These are phyloP conservation scores for Macrolepiota albuminosa DNA, from an alignment of 768 basidiomycete species.

Conservation along the genomic window DNA sequence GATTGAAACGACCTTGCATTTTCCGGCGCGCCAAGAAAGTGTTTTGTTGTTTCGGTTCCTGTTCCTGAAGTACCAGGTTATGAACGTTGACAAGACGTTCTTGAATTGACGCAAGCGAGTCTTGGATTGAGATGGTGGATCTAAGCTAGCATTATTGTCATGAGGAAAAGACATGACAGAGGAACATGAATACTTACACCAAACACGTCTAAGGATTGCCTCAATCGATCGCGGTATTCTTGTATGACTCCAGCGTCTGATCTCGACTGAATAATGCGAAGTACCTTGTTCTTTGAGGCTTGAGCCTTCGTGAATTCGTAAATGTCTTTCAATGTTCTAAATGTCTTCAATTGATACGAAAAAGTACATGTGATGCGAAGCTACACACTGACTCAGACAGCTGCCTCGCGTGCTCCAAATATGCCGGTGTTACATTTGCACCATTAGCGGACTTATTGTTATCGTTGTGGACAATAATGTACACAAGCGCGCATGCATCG, in stretches of 20 bases:
- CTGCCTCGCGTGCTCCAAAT: conserved; percentile 1
- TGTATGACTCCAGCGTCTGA: conserved; percentile 5
- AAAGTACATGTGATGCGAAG: too few relatives aligned
- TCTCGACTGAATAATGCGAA: conserved; percentile 4
- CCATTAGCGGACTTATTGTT: background rate
- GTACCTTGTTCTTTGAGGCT: background rate
- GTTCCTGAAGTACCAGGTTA: background rate
- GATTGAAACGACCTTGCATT: background rate
- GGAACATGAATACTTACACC: background rate
- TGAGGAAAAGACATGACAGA: background rate
- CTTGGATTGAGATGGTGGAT: conserved; percentile 7
- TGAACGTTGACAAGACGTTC: background rate
- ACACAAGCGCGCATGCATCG: conserved; percentile 12
- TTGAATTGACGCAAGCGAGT: background rate
- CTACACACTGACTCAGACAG: background rate
- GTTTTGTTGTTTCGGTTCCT: background rate
- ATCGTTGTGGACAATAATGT: background rate
- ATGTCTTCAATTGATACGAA: background rate
- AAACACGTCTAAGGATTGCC: conserved; percentile 8
- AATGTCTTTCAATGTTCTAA: conserved; percentile 6
- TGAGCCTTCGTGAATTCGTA: background rate
- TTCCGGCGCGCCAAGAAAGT: background rate
- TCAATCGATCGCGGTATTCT: conserved; percentile 8
- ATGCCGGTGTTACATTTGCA: background rate
- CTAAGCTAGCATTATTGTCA: background rate